Base-by-base conservation (phyloP, 768 basidiomycete genomes). In the Filobasidium wieringae region DNA sequence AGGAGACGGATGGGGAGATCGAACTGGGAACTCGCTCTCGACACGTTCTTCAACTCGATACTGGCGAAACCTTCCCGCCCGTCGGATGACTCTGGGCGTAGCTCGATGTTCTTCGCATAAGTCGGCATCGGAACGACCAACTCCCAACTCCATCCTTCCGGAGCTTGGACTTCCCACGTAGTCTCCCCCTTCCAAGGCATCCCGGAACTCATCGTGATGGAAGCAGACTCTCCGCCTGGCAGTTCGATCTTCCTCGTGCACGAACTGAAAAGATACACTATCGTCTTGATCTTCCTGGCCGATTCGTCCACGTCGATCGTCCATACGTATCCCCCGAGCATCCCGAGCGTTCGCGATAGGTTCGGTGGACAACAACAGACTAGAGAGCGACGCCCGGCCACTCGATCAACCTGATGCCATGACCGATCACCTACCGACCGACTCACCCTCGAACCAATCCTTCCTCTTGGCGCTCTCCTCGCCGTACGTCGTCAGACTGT, bases 351-450 rank as follows among this genome's bases (percentile, higher is more conserved):
- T 5, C 66, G 41, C 8, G 62, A 64, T 26, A 64, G 36, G 49
- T 67, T 67, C 14, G 64, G 64, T 12, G 66, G 66, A 52, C 66
- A 67, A 31, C 66, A 67, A 60, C 66, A 67, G 30, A 65, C 64
- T 65, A 51, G 12, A 11, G 17, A 12, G 47, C 30, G 51, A 41
- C 59, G 19, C 30, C 19, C 41, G 7, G 45, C 24, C 36, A 8
- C 15, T 15, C 26, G 8, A 32, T 49, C 41, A 22, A 26, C 22
- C 8, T 14, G 6, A 32, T 4, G 24, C n/a, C 11, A n/a, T 3
- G n/a, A 12, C 36, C 43, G 15, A n/a, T 27, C 11, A 22, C 26
- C 15, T 22, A 9, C 43, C 43, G 11, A 47, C 22, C 4, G n/a
- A 57, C 66, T 62, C 39, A 67, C 66, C 66, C 50, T 65, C 63